phyloP scores from a whole-genome alignment of 176 grass and related monocot genomes.

The Rhynchospora breviuscula region DNA sequence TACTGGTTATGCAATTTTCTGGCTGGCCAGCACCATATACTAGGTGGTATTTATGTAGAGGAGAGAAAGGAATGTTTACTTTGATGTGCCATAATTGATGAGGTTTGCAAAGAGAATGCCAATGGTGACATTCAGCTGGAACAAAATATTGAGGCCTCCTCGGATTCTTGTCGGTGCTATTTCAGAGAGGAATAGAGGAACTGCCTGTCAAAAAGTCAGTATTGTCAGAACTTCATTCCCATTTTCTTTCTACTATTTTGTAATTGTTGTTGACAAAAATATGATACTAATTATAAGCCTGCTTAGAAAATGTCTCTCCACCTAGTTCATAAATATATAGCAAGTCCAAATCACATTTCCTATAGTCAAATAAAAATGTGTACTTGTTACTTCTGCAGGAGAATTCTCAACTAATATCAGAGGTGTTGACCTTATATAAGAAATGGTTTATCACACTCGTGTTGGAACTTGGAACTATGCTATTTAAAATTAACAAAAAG shows the following conservation, averaged over 20 bases:
- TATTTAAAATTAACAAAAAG: not conserved
- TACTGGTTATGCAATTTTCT: not conserved
- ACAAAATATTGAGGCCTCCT: constrained; percentile 87
- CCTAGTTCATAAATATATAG: not conserved
- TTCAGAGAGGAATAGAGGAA: constrained; percentile 84
- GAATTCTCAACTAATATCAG: not conserved
- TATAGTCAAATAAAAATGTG: not conserved
- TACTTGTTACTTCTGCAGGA: not conserved
- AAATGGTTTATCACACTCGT: not conserved
- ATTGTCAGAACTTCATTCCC: constrained; percentile 3
- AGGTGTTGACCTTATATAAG: not conserved
- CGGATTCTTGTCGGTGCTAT: constrained; percentile 86
- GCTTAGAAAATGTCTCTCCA: not conserved
- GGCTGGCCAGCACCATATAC: not conserved
- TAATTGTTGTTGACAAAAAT: not conserved
- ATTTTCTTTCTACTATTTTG: not conserved
- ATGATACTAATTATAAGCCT: not conserved
- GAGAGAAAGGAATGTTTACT: constrained; percentile 24
- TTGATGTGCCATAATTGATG: constrained; percentile 66
- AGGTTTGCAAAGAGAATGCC: constrained; percentile 88
- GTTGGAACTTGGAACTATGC: not conserved
- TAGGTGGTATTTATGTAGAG: not conserved
- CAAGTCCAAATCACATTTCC: not conserved
- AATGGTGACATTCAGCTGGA: constrained; percentile 93
- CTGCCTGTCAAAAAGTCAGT: constrained; percentile 40